phyloP scores from a whole-genome alignment of 345 rosid species.

The Pelargonium nanum region DNA sequence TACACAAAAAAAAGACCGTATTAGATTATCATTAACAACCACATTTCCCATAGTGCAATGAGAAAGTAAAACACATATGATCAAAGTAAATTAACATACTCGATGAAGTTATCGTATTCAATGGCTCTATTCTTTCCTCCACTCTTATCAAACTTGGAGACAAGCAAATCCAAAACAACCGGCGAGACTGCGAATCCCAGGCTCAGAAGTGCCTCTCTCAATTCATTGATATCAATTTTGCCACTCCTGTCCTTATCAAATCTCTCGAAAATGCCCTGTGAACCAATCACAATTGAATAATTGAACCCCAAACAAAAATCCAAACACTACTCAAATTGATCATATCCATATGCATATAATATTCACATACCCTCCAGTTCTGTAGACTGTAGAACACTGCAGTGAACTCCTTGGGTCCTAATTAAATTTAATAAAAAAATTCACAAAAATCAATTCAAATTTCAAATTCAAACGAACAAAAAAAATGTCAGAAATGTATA shows the following conservation, averaged over 20 bases:
- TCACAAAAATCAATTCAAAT: neutral
- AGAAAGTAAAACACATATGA: neutral
- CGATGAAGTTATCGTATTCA: slow-evolving; percentile 93
- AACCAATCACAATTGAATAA: slow-evolving; percentile 2
- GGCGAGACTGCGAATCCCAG: slow-evolving; percentile 72
- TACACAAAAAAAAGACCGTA: slow-evolving; percentile 1
- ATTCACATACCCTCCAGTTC: slow-evolving; percentile 70
- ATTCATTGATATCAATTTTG: slow-evolving; percentile 63
- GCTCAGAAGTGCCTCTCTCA: slow-evolving; percentile 68
- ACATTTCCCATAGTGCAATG: too few relatives aligned
- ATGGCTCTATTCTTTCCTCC: slow-evolving; percentile 66
- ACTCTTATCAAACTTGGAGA: slow-evolving; percentile 70
- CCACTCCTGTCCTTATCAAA: slow-evolving; percentile 88
- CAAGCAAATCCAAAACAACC: slow-evolving; percentile 55
- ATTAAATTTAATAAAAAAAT: too few relatives aligned
- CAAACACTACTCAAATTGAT: neutral
- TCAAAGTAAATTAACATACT: slow-evolving; percentile 29
- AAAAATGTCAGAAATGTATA: too few relatives aligned
- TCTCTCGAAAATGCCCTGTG: slow-evolving; percentile 72
- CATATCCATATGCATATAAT: too few relatives aligned
- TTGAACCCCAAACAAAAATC: neutral
- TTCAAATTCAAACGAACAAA: neutral
- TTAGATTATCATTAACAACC: neutral
- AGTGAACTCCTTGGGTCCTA: slow-evolving; percentile 85
- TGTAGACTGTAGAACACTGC: slow-evolving; percentile 85